These are phyloP conservation scores for Austropuccinia psidii DNA, from an alignment of 1,284 basidiomycete species.

Conservation along the genomic window DNA sequence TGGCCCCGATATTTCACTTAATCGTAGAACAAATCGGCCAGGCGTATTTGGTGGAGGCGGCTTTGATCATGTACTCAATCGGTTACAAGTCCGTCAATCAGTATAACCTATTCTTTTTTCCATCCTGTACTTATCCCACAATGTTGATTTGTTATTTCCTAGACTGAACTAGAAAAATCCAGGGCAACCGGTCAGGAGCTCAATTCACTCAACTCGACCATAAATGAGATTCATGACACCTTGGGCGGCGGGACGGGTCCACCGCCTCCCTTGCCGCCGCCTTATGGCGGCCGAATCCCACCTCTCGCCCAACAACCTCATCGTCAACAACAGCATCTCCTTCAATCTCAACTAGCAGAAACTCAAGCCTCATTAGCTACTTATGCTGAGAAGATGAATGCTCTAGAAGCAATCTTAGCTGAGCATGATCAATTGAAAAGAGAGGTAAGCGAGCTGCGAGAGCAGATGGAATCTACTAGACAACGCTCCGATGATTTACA, in stretches of 20 bases:
- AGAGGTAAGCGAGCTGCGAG: constrained; percentile 58
- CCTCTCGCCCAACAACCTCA: constrained; percentile 38
- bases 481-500: constrained; percentile 46
- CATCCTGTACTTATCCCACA: not conserved
- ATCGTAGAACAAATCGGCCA: constrained; percentile 42
- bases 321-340: constrained; percentile 48
- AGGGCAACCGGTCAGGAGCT: constrained; percentile 88
- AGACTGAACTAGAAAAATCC: constrained; percentile 86
- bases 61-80: constrained; percentile 52
- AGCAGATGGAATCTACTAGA: constrained; percentile 53
- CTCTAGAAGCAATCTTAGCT: constrained; percentile 65
- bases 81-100: constrained; percentile 53
- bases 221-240: constrained; percentile 86
- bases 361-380: constrained; percentile 70
- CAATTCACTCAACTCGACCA: constrained; percentile 66
- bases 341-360: constrained; percentile 75
- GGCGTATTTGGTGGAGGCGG: constrained; percentile 49
- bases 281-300: constrained; percentile 43
- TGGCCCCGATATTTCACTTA: constrained; percentile 17
- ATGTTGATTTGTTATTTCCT: constrained; percentile 51
- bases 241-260: constrained; percentile 74
- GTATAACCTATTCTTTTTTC: constrained; percentile 33
- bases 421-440: constrained; percentile 79
- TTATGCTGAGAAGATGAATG: constrained; percentile 77
- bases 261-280: constrained; percentile 53